Conservation (phyloP, 2,329 filamentous ascomycete genomes). For the Fusarium stilboides region DNA sequence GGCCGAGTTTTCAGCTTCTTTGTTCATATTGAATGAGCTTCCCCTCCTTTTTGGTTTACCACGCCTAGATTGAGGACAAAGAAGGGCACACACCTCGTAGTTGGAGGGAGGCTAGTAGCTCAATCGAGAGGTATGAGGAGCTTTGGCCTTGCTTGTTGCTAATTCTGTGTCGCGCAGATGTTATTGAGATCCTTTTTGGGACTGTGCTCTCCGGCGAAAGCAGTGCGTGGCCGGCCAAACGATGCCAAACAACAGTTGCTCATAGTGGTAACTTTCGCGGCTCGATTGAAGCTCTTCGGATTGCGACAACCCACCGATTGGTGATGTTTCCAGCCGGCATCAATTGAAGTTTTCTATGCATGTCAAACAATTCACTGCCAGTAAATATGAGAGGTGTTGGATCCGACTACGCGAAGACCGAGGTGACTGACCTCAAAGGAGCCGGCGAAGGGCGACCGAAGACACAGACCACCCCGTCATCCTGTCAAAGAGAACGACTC, state of each 20-base stretch:
- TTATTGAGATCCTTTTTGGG: constrained; percentile 40
- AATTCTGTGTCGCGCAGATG: constrained; percentile 26
- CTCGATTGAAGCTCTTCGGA: neutral
- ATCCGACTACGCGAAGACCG: too few species aligned
- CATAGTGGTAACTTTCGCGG: neutral
- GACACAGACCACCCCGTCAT: constrained; percentile 31
- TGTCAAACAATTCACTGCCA: too few species aligned
- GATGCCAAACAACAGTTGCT: neutral
- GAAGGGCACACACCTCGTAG: constrained; percentile 1
- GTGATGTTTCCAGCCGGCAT: neutral
- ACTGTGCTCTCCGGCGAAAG: neutral
- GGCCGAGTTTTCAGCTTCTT: constrained; percentile 19
- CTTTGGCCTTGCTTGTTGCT: constrained; percentile 15
- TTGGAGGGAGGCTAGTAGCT: constrained; percentile 6
- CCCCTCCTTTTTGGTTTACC: constrained; percentile 23
- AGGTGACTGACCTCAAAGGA: constrained; percentile 8
- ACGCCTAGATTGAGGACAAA: constrained; percentile 28
- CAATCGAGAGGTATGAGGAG: neutral
- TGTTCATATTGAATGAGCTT: constrained; percentile 17
- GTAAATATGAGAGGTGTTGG: too few species aligned
- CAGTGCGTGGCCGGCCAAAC: neutral
- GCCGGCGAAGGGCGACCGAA: constrained; percentile 3
- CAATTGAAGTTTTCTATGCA: too few species aligned
- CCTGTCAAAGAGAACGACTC: constrained; percentile 15
- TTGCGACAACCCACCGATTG: neutral